Conservation (phyloP, 345 rosid genomes). For the Odontarrhena argentea region DNA sequence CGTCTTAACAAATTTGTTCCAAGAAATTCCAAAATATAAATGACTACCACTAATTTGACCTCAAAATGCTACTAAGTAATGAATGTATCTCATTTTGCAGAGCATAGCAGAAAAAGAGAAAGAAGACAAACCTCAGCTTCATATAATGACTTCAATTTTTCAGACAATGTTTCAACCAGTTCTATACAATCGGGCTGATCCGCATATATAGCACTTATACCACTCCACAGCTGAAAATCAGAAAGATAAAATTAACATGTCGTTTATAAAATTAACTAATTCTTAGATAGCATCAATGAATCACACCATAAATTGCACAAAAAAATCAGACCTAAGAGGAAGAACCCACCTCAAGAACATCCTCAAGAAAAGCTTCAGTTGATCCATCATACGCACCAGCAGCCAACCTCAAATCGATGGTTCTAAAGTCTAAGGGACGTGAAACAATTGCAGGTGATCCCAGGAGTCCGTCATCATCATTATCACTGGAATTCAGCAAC, state of each 20-base stretch:
- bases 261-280: conserved; percentile 15
- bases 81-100: conserved; percentile 15
- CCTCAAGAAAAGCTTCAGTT: conserved; percentile 89
- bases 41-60: conserved; percentile 9
- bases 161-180: conserved; percentile 68
- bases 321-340: conserved; percentile 3
- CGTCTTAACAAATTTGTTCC: conserved; percentile 21
- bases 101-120: conserved; percentile 26
- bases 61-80: conserved; percentile 24
- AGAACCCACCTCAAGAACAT: conserved; percentile 83
- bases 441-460: conserved; percentile 97
- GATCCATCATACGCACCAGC: conserved; percentile 87
- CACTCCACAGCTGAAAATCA: conserved; percentile 77
- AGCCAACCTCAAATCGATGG: conserved; percentile 92
- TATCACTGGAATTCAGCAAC: conserved; percentile 64
- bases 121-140: conserved; percentile 69
- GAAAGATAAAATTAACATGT: conserved; percentile 42
- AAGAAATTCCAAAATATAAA: conserved; percentile 9
- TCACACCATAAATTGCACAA: conserved; percentile 19
- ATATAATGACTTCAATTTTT: conserved; percentile 66
- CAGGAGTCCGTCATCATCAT: conserved; percentile 95
- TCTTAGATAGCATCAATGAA: conserved; percentile 25
- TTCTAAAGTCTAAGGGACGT: conserved; percentile 93
- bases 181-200: conserved; percentile 80
- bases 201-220: conserved; percentile 57